Percentiles rank a stretch among this genome's conserved stretches.
These are phyloP conservation scores for Sporothrix pallida DNA, from an alignment of 2,329 filamentous ascomycete species.

Conservation along the genomic window DNA sequence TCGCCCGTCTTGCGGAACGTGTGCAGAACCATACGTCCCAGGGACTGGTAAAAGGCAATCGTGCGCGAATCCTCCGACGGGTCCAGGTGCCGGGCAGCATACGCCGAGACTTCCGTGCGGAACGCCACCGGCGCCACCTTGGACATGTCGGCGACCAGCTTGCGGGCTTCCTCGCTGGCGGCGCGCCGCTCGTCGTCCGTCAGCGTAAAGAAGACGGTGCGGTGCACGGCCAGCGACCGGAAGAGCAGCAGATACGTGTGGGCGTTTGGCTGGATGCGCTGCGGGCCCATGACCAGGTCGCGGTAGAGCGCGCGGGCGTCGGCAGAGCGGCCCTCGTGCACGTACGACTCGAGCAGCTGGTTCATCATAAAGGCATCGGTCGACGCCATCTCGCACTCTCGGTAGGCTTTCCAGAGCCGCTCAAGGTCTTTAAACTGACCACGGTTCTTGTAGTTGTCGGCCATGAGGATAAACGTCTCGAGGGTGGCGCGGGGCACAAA, in stretches of 20 bases:
- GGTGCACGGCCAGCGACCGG: slow-evolving; percentile 62
- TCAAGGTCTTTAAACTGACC: slow-evolving; percentile 63
- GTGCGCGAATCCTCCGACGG: slow-evolving; percentile 39
- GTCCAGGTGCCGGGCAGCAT: background rate
- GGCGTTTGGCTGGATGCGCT: slow-evolving; percentile 62
- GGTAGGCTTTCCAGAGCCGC: slow-evolving; percentile 66
- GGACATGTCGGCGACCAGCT: slow-evolving; percentile 45
- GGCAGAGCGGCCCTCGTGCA: slow-evolving; percentile 62
- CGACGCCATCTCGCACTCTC: slow-evolving; percentile 64
- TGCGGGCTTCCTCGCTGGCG: slow-evolving; percentile 37
- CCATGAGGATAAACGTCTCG: slow-evolving; percentile 78
- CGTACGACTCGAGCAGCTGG: slow-evolving; percentile 71
- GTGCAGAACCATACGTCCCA: slow-evolving; percentile 46
- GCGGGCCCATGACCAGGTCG: slow-evolving; percentile 53
- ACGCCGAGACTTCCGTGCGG: background rate
- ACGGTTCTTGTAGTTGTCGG: slow-evolving; percentile 72
- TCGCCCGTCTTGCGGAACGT: slow-evolving; percentile 53
- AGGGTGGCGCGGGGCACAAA: slow-evolving; percentile 66
- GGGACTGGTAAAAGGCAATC: slow-evolving; percentile 38
- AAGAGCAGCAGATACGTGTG: slow-evolving; percentile 73
- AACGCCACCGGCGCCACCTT: slow-evolving; percentile 37
- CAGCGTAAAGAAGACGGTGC: slow-evolving; percentile 43
- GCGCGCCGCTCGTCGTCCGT: slow-evolving; percentile 36
- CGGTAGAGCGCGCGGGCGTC: slow-evolving; percentile 63
- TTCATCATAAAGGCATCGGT: slow-evolving; percentile 80